Evolutionary conservation across 345 rosid genomes (phyloP), one percentile per base, ranked within the genome.

Genomic region (Noccaea caerulescens): DNA sequence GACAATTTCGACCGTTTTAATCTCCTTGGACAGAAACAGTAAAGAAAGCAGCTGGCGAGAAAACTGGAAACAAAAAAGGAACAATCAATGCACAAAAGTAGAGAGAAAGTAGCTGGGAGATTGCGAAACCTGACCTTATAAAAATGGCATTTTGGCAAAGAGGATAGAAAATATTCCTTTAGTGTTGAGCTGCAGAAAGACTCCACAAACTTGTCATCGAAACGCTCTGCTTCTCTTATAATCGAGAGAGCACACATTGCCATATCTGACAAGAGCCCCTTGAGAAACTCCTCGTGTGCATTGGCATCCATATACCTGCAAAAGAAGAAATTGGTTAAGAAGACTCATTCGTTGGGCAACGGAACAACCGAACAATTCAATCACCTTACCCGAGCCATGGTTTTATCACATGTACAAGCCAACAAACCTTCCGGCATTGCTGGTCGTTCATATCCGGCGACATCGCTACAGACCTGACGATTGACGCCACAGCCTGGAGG

Each of bases 181-280:
- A 60, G 50, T 42, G 65, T n/a, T 1, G 12, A 12, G 18, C 7
- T 60, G 36, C 65, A 60, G 23, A 42, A 60, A 42, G 20, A 25
- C 12, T 42, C 38, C 20, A 43, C 18, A 4, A 42, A 60, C 25
- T 0, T 4, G 12, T 60, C 51, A 42, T 37, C 7, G 37, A 60
- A 60, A 60, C 37, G 65, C 38, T 23, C 37, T 42, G 51, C 49
- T 25, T 60, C 50, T 60, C 50, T 60, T 12, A 60, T n/a, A 1
- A 60, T 8, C 1, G 38, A 60, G 37, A 60, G 65, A 60, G 65
- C 65, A 60, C 65, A 60, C 20, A 23, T n/a, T 11, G 20, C 65
- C 65, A 60, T 23, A 60, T 60, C 65, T n/a, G 65, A 41, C 37
- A 8, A 20, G 23, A 42, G 65, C 37, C 3, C 36, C 3, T 4